Base-by-base conservation (phyloP, 768 basidiomycete genomes). In the Auricularia auricula-judae region DNA sequence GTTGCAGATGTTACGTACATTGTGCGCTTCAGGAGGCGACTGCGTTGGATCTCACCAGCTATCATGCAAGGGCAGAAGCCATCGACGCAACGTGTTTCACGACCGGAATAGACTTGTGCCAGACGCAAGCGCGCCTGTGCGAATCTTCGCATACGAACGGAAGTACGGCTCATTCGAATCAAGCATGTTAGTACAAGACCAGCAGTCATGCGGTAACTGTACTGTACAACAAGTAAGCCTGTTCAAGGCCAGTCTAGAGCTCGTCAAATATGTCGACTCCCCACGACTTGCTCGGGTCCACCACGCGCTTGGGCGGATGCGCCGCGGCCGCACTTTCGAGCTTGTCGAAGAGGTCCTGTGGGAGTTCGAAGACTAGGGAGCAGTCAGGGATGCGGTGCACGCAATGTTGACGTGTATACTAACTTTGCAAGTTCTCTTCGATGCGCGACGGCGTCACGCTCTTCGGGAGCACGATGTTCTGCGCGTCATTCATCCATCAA, bases 381-480 rank as follows among this genome's bases (percentile, higher is more conserved):
- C 29, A 63, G 18, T 3, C 10, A 34, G 3, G 8, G 36, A 39
- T 58, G 34, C 64, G 53, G 2, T 47, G 4, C 47, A 47, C 36
- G 2, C 18, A 39, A 62, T 61, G 56, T n/a, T 47, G 62, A 43
- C 3, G 11, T 3, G 53, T 43, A 60, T 11, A 68, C 76, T 65
- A 67, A 83, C 87, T 75, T n/a, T 84, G 77, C 51, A 86, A 75
- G 76, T 93, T 92, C 72, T 89, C 87, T 64, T 79, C 76, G 39
- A 93, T 79, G 35, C 88, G 82, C 54, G 81, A 80, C 11, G 87
- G 78, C 3, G 84, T 86, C 14, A 90, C 87, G 67, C 86, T 88
- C 79, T 91, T 93, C 2, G 90, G 88, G 11, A 92, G 78, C 5
- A 86, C 86, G 64, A 87, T 77, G 59, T 85, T 84, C 86, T 88